A percentile compares a stretch with the other conserved stretches of the same genome.
Evolutionary conservation across 2,329 filamentous ascomycete species (phyloP).

Genomic region (Westerdykella ornata): DNA sequence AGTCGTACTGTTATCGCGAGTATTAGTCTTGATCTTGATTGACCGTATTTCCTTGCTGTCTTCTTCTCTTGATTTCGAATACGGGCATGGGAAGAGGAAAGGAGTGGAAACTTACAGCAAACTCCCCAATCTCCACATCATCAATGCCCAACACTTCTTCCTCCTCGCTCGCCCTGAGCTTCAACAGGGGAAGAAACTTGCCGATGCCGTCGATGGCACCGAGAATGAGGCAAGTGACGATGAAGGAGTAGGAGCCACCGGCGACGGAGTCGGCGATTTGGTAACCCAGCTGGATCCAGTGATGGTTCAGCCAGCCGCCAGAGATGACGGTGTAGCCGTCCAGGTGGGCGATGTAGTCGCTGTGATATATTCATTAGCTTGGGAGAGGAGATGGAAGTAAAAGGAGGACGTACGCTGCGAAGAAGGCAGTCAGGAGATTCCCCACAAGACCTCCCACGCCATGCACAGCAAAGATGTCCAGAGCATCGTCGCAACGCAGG

Average conservation of each 20-base stretch:
- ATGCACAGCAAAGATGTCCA: conserved; percentile 85
- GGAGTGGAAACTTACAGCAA: conserved; percentile 53
- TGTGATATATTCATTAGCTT: conserved; percentile 17
- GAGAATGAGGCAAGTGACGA: conserved; percentile 69
- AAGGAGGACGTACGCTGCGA: conserved; percentile 56
- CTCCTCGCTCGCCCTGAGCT: conserved; percentile 66
- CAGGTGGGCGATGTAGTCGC: conserved; percentile 73
- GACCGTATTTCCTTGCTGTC: no score
- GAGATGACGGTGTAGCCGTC: conserved; percentile 61
- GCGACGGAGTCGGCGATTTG: conserved; percentile 75
- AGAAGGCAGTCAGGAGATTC: conserved; percentile 73
- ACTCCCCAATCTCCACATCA: conserved; percentile 86
- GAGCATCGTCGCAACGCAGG: conserved; percentile 71
- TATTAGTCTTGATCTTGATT: no score
- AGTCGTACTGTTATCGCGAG: conserved; percentile 84
- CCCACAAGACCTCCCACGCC: conserved; percentile 71
- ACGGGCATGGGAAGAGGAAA: no score
- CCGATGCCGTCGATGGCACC: conserved; percentile 55
- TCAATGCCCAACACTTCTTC: conserved; percentile 81
- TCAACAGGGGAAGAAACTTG: conserved; percentile 69
- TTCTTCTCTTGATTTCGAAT: no score
- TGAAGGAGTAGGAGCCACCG: conserved; percentile 72
- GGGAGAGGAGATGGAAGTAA: neutral
- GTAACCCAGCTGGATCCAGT: conserved; percentile 79
- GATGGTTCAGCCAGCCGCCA: conserved; percentile 75